Conservation (phyloP, 805 yeast genomes). For the Schizosaccharomyces japonicus region DNA sequence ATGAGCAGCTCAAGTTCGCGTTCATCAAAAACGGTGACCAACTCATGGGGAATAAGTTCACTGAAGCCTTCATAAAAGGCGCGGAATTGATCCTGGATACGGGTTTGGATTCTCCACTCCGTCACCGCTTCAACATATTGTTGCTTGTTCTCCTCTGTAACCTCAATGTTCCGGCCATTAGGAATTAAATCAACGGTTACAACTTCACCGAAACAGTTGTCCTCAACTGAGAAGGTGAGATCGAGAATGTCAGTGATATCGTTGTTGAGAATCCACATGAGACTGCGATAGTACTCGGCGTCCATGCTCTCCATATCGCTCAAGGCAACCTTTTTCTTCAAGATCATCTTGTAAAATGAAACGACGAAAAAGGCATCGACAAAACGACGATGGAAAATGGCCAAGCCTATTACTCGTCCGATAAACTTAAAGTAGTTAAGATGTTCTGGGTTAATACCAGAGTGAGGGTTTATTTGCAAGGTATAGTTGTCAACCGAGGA, state of each 20-base stretch:
- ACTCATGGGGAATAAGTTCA: slow-evolving; percentile 88
- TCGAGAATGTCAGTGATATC: slow-evolving; percentile 75
- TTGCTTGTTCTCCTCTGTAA: slow-evolving; percentile 78
- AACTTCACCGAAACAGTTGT: slow-evolving; percentile 84
- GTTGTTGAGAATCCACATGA: slow-evolving; percentile 88
- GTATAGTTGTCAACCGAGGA: slow-evolving; percentile 96
- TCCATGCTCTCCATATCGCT: slow-evolving; percentile 98
- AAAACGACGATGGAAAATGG: slow-evolving; percentile 94
- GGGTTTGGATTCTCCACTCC: slow-evolving; percentile 13
- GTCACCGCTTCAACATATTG: slow-evolving; percentile 27
- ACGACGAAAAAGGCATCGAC: slow-evolving; percentile 96
- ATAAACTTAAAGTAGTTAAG: slow-evolving; percentile 91
- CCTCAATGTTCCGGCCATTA: slow-evolving; percentile 70
- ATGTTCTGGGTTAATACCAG: slow-evolving; percentile 93
- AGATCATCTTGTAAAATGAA: slow-evolving; percentile 92
- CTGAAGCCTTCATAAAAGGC: slow-evolving; percentile 94
- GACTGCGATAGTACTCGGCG: slow-evolving; percentile 80
- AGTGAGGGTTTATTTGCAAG: slow-evolving; percentile 88
- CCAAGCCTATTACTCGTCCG: slow-evolving; percentile 93
- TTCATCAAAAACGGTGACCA: slow-evolving; percentile 90
- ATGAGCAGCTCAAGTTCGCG: slow-evolving; percentile 86
- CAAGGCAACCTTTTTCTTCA: slow-evolving; percentile 75
- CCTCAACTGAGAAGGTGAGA: slow-evolving; percentile 63
- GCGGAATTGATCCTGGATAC: slow-evolving; percentile 86
- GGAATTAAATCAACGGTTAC: slow-evolving; percentile 76